phyloP scores from a whole-genome alignment of 1,284 basidiomycete genomes.

The Caloboletus firmus region DNA sequence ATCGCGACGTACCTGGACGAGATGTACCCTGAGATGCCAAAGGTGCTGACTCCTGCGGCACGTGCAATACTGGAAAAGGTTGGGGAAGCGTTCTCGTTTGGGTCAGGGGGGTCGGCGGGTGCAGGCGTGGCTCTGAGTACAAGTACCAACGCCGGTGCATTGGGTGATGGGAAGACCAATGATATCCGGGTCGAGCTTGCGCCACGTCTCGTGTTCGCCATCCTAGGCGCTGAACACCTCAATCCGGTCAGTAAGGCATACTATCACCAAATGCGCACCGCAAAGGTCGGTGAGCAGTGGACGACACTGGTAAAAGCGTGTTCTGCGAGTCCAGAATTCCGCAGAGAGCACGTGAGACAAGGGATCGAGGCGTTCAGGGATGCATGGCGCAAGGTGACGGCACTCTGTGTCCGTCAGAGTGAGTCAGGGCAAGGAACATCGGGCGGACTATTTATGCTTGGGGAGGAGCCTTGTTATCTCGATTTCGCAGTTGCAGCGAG shows the following conservation, averaged over 20 bases:
- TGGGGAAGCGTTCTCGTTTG: conserved; percentile 7
- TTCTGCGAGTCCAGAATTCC: conserved; percentile 1
- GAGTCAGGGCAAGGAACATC: not conserved
- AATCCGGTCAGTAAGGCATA: conserved; percentile 21
- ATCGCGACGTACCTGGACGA: conserved; percentile 47
- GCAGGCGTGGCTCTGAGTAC: too few relatives aligned
- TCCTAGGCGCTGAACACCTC: conserved; percentile 21
- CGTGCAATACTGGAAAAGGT: not conserved
- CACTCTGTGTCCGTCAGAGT: conserved; percentile 7
- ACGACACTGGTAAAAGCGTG: conserved; percentile 8
- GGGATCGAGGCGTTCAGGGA: conserved; percentile 12
- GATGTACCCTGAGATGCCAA: conserved; percentile 41
- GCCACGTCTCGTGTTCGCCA: conserved; percentile 15
- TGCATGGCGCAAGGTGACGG: conserved; percentile 1
- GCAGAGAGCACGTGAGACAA: conserved; percentile 7
- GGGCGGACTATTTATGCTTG: conserved; percentile 16
- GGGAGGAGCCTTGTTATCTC: conserved; percentile 20
- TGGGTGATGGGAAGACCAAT: not conserved
- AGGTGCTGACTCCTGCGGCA: conserved; percentile 3
- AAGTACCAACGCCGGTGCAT: not conserved
- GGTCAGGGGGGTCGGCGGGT: not conserved
- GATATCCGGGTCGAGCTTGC: not conserved
- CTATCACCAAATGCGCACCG: conserved; percentile 19
- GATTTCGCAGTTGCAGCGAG: conserved; percentile 27
- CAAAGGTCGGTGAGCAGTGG: conserved; percentile 20